Base-by-base conservation (phyloP, 2,329 filamentous ascomycete species). In the Plectosphaerella sp. region DNA sequence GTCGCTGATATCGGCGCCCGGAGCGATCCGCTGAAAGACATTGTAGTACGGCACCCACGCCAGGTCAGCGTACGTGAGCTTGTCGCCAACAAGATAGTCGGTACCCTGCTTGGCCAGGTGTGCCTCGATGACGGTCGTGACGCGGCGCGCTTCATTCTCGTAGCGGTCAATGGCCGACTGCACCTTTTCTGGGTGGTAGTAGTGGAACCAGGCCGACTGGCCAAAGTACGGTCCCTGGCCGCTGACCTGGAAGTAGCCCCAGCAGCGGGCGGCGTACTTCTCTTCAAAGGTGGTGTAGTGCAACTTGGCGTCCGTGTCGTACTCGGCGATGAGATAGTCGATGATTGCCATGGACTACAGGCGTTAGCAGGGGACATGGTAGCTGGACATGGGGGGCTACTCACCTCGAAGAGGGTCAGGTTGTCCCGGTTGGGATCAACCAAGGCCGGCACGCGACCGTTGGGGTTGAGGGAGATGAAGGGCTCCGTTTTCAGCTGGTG, bases 161-260 rank as follows among this genome's bases (percentile, higher is more conserved):
- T 70, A 70, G 8, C 66, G 61, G 35, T 63, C 56, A 55, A 61
- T 65, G 50, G 64, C 66, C 6, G 56, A 60, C 10, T 60, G 61
- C 11, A 67, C 50, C 12, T 63, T 52, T 36, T 66, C 66, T 2
- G 54, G 55, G 50, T 67, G 61, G 54, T 45, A 53, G 7, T 57
- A 50, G 14, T 24, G 43, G 61, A 76, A 76, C 68, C 70, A 72
- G 8, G 50, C 57, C 3, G 54, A 55, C 56, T 76, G 70, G 4
- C 74, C 75, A 45, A 62, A 77, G 57, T 76, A 78, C 0, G 73
- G 73, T 1, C 71, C 74, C 58, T 55, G 53, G 39, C 54, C 53
- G 3, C 50, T 51, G 25, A 50, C 39, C n/a, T 55, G 53, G 15
- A 55, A 57, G 35, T 49, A 16, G 41, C 47, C 22, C 5, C 36